phyloP scores from a whole-genome alignment of 257 asterid species.

The Echites panduratus region DNA sequence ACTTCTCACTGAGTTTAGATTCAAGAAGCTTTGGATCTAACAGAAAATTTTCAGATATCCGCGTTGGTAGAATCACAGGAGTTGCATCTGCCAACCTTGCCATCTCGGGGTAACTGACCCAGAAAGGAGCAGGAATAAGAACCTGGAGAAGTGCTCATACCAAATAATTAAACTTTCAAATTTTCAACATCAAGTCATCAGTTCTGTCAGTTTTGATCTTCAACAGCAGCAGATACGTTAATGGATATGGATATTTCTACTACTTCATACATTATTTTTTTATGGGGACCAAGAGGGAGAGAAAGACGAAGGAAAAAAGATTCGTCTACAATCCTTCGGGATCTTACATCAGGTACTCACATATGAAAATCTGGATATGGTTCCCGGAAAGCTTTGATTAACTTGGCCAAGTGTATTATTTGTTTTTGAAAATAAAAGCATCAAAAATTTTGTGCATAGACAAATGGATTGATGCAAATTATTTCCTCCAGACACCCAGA shows the following conservation, averaged over 20 bases:
- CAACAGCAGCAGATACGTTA: too few species aligned
- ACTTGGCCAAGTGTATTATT: not conserved
- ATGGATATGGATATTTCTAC: not conserved
- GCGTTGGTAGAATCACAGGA: constrained; percentile 76
- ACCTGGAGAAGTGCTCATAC: constrained; percentile 45
- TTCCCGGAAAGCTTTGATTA: not conserved
- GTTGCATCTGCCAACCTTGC: constrained; percentile 93
- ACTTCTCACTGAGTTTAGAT: constrained; percentile 68
- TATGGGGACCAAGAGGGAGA: not conserved
- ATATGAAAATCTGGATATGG: not conserved
- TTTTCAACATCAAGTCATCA: not conserved
- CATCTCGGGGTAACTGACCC: constrained; percentile 99
- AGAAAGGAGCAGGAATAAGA: constrained; percentile 90
- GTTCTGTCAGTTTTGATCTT: not conserved
- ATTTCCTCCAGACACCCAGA: not conserved
- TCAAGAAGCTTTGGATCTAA: constrained; percentile 78
- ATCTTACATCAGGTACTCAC: not conserved
- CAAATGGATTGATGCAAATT: not conserved
- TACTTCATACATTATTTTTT: not conserved
- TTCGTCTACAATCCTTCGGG: not conserved
- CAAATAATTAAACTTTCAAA: constrained; percentile 4
- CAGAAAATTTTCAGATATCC: constrained; percentile 73
- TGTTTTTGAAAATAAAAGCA: not conserved
- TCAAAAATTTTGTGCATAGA: not conserved
- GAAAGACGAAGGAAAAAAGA: not conserved